Evolutionary conservation across 2,329 filamentous ascomycete genomes (phyloP), one percentile per base, ranked within the genome.

Genomic region (Rhytidhysteron rufulum): DNA sequence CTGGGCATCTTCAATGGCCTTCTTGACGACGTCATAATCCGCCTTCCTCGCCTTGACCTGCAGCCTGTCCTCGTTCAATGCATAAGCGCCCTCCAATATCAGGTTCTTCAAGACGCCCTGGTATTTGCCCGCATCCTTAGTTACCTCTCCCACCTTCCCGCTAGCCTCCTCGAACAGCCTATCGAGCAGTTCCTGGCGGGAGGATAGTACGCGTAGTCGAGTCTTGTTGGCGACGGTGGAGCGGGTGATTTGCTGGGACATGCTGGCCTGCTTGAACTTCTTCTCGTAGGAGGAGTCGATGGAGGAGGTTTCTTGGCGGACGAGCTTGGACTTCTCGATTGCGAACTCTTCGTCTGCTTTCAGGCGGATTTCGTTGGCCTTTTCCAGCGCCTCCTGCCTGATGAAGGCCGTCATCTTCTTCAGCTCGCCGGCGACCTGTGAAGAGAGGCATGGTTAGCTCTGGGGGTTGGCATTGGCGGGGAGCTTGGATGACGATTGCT

Each of bases 391-490:
- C 75, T 98, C 93, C 74, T 97, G 93, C 70, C 89, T 88, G 82
- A 98, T 98, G 81, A 98, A 98, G 66, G 90, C 91, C 45, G 93
- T 97, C 93, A 98, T 98, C 82, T 98, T 98, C 79, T 88, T 90
- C 72, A 98, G 87, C 82, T 98, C 93, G 73, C 88, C 84, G 73
- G 87, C 84, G 79, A 98, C 93, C 89, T 97, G 67, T 27, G n/a
- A 15, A 20, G 15, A 11, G 24, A 32, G 20, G 17, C 27, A 42
- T 43, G 37, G 32, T 38, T 22, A 37, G 33, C 30, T 22, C 24
- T 25, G 16, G 19, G 15, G 9, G 17, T n/a, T 24, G 25, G 16
- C 27, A 32, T 43, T 22, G 32, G 42, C 42, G 48, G 45, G 42
- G 48, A 38, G 47, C 40, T 49, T 41, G 43, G 47, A 44, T 48